These are phyloP conservation scores for Nevesoporus exiguus DNA, from an alignment of 768 basidiomycete genomes.

Conservation along the genomic window DNA sequence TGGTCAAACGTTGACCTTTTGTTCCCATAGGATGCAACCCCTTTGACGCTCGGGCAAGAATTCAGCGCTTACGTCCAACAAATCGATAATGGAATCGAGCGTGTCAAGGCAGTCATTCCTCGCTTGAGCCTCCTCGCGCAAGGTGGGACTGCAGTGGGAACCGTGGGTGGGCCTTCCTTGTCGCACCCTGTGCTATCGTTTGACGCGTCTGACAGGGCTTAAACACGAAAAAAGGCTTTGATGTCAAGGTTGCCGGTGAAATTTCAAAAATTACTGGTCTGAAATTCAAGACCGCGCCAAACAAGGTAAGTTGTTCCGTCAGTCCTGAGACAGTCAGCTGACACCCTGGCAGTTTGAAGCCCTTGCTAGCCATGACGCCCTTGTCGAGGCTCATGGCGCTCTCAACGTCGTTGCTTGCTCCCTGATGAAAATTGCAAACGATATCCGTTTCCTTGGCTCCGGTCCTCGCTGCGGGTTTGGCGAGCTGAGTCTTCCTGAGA, in stretches of 20 bases:
- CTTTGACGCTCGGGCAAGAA: constrained; percentile 96
- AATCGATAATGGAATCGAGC: constrained; percentile 83
- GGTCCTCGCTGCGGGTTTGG: constrained; percentile 98
- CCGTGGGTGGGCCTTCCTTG: constrained; percentile 49
- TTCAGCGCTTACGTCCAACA: constrained; percentile 99
- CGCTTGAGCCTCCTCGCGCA: constrained; percentile 89
- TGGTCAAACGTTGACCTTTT: background rate
- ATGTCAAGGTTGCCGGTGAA: constrained; percentile 88
- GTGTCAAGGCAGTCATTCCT: constrained; percentile 77
- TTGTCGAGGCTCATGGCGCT: constrained; percentile 96
- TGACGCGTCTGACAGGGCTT: constrained; percentile 59
- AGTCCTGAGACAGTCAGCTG: background rate
- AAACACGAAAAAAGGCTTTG: constrained; percentile 96
- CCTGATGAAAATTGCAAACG: constrained; percentile 99
- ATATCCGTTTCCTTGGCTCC: constrained; percentile 95
- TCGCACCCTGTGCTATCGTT: constrained; percentile 1
- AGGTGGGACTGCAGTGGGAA: constrained; percentile 98
- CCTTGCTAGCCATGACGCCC: constrained; percentile 94
- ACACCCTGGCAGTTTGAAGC: constrained; percentile 78
- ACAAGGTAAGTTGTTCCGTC: constrained; percentile 63
- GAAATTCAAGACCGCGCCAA: constrained; percentile 93
- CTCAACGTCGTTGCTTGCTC: constrained; percentile 96
- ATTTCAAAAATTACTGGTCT: constrained; percentile 89
- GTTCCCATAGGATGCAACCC: constrained; percentile 81
- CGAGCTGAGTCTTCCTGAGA: constrained; percentile 92